phyloP scores from a whole-genome alignment of 169 alveolate genomes.

The Plasmodium berghei region DNA sequence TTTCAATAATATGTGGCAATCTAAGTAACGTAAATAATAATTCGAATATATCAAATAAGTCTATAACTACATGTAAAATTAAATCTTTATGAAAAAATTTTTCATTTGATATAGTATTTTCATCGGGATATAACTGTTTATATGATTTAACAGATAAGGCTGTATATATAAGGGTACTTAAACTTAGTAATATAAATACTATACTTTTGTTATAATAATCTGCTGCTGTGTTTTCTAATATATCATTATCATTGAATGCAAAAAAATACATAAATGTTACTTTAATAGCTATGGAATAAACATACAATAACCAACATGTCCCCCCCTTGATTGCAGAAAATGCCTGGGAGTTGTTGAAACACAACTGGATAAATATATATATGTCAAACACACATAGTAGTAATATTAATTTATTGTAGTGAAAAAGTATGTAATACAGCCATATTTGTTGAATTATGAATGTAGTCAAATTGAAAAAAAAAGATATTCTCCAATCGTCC shows the following conservation, averaged over 20 bases:
- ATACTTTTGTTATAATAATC: slow-evolving; percentile 74
- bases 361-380: slow-evolving; percentile 78
- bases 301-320: slow-evolving; percentile 84
- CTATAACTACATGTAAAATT: slow-evolving; percentile 83
- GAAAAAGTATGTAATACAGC: slow-evolving; percentile 81
- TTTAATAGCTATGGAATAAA: slow-evolving; percentile 81
- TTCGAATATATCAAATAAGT: slow-evolving; percentile 83
- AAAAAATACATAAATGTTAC: slow-evolving; percentile 79
- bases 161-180: slow-evolving; percentile 79
- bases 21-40: slow-evolving; percentile 41
- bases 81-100: slow-evolving; percentile 82
- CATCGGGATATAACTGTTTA: slow-evolving; percentile 69
- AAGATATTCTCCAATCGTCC: slow-evolving; percentile 82
- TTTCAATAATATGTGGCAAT: slow-evolving; percentile 33
- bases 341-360: slow-evolving; percentile 78
- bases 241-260: slow-evolving; percentile 77
- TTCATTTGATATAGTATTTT: slow-evolving; percentile 80
- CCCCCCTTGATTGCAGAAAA: slow-evolving; percentile 84
- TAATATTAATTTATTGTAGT: slow-evolving; percentile 70
- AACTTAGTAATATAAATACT: slow-evolving; percentile 77
- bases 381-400: slow-evolving; percentile 80
- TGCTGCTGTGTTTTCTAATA: slow-evolving; percentile 73
- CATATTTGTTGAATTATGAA: slow-evolving; percentile 80
- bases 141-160: slow-evolving; percentile 77
- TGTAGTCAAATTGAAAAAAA: slow-evolving; percentile 77